Base-by-base conservation (phyloP, 352 stramenopile genomes). In the Globisporangium irregulare region DNA sequence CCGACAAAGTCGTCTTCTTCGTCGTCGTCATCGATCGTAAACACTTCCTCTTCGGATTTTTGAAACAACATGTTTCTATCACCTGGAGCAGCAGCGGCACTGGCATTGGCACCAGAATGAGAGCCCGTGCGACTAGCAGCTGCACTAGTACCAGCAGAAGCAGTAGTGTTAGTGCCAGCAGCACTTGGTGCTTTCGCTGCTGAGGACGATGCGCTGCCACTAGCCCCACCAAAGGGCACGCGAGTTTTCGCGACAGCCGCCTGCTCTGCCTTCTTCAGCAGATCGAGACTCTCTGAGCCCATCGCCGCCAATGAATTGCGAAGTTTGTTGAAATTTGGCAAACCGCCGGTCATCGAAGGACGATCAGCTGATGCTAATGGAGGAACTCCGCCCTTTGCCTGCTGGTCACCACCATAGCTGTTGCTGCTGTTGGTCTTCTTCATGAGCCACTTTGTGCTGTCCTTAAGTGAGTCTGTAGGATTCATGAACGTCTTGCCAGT, bases 1-100 rank as follows among this genome's bases (percentile, higher is more conserved):
- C 74, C 73, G n/a, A 84, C 70, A 66, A 78, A 81, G 53, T 84
- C 78, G 48, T 87, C 81, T 34, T 91, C 74, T 66, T 85, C 86
- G 25, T 92, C 80, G 18, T 93, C 83, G 53, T 93, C 86, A 71
- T 94, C 86, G 63, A 94, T 94, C 15, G 84, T 89, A 64, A 94
- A 94, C 46, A 94, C 86, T 36, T 91, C 86, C 25, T 94, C 86
- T n/a, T 86, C 82, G 3, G 81, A 81, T 36, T 74, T 72, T 55
- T 87, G 77, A 65, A 87, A 89, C 51, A 81, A 90, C 0, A 58
- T 60, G 25, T 70, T 65, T 7, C 75, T 73, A 5, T 76, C 63
- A 14, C 63, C 54, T 43, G 38, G n/a, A 22, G 41, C 59, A n/a
- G 62, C 38, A 53, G n/a, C 1, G 7, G 50, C 18, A n/a, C 41